Evolutionary conservation across 352 stramenopile species (phyloP), one percentile per base, ranked within the genome.

Genomic region (Phytophthora macrochlamydospora): DNA sequence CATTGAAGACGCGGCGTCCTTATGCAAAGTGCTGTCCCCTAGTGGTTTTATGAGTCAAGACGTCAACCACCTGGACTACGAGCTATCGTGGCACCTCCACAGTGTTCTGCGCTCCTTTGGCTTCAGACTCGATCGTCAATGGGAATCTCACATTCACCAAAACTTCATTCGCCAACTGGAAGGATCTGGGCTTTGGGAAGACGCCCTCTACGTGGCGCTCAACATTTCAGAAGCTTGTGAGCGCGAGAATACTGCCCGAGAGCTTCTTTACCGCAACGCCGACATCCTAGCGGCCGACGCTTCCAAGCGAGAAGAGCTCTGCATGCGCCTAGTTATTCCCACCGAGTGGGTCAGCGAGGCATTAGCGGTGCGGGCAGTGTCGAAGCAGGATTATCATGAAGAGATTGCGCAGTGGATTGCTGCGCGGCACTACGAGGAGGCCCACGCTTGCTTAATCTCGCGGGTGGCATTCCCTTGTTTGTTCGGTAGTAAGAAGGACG

Each of bases 81-180:
- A 93, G 66, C 60, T 90, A 35, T 84, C 75, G 45, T 95, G 85
- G 85, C 87, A 95, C 51, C 67, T 95, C 51, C 71, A 93, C 58
- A 89, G 76, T 31, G 78, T 93, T 50, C 67, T 95, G 28, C 85
- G 74, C 35, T 79, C 85, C 7, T 74, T 93, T 51, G 85, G 84
- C 30, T 92, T 90, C 67, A 85, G 90, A 38, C 73, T 92, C 51
- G 81, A 91, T 43, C 76, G 79, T 4, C 80, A 91, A 50, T 91
- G 81, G 79, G 79, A 93, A 59, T 90, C 87, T 6, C 81, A 93
- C 62, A 79, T 95, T 33, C 79, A 91, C 33, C 83, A 91, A 28
- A 90, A 91, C 66, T 96, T 92, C 32, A 89, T 96, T 44, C 76
- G 79, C 9, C 82, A 94, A 67, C 69, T 96, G 8, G 79, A 94